Conservation (phyloP, 2,329 filamentous ascomycete species). For the Calonectria montana region DNA sequence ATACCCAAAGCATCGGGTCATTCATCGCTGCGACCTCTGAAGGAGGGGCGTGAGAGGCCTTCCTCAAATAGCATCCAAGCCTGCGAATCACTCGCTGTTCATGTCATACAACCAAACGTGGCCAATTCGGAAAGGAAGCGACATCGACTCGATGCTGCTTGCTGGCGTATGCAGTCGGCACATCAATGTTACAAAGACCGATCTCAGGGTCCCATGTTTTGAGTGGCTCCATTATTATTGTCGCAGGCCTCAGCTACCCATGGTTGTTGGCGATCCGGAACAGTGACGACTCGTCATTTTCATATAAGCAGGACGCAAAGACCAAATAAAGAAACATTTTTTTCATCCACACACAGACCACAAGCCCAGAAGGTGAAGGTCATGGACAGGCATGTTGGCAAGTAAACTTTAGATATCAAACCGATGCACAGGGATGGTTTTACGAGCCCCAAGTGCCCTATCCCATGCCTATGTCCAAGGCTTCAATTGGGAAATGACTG, state of each 20-base stretch:
- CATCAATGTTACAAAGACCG: not conserved
- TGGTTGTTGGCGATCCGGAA: not conserved
- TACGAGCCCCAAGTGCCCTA: not conserved
- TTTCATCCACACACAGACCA: not conserved
- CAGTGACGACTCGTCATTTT: not conserved
- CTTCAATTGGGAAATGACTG: not conserved
- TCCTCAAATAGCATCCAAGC: not conserved
- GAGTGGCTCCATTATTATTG: not conserved
- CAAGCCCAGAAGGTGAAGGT: not conserved
- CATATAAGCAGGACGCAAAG: not conserved
- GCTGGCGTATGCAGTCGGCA: not conserved
- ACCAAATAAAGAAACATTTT: not conserved
- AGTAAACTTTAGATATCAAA: not conserved
- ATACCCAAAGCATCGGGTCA: not conserved
- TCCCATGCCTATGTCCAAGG: not conserved
- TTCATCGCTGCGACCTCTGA: not conserved
- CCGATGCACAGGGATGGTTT: not conserved
- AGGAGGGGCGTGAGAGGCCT: not conserved
- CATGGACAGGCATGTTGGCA: not conserved
- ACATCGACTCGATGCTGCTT: not conserved
- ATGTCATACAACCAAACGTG: no score
- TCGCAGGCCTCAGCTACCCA: not conserved
- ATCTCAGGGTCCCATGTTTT: not conserved
- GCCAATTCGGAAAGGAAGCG: no score
- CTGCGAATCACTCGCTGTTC: no score